Evolutionary conservation across 2,329 filamentous ascomycete genomes (phyloP).

Genomic region (Immersiporthe knoxdaviesiana): DNA sequence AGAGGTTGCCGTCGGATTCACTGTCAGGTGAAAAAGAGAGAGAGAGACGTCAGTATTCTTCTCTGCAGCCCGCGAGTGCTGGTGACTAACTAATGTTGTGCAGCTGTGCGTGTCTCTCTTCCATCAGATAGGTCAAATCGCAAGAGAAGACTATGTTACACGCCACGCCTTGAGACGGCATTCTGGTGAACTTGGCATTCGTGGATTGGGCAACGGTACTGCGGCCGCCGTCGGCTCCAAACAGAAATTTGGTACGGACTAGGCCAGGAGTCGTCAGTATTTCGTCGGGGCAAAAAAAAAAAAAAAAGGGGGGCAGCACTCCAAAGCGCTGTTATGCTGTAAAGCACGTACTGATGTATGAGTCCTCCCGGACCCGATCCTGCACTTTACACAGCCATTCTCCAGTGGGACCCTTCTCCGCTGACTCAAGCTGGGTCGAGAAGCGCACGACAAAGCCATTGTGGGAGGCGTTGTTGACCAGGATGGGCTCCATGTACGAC

Average conservation of each 20-base stretch:
- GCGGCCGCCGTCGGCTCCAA: slow-evolving; percentile 54
- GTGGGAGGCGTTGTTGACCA: slow-evolving; percentile 44
- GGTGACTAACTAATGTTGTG: slow-evolving; percentile 44
- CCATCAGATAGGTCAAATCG: slow-evolving; percentile 56
- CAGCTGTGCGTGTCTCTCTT: slow-evolving; percentile 54
- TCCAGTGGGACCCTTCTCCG: slow-evolving; percentile 31
- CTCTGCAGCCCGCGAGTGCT: neutral
- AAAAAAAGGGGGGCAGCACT: neutral
- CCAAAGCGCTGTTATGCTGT: too few species aligned
- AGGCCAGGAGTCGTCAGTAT: slow-evolving; percentile 33
- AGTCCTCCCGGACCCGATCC: slow-evolving; percentile 40
- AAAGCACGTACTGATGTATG: slow-evolving; percentile 35
- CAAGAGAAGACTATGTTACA: slow-evolving; percentile 23
- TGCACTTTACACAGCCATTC: slow-evolving; percentile 35
- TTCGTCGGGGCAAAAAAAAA: neutral
- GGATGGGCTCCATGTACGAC: slow-evolving; percentile 47
- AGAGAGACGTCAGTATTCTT: neutral
- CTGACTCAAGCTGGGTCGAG: slow-evolving; percentile 42
- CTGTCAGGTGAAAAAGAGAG: slow-evolving; percentile 37
- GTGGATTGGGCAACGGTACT: slow-evolving; percentile 19
- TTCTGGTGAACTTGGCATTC: neutral
- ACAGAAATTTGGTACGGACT: slow-evolving; percentile 59
- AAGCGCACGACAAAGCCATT: slow-evolving; percentile 45
- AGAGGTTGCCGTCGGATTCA: slow-evolving; percentile 52
- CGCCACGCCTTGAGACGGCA: slow-evolving; percentile 20